Evolutionary conservation across 2,329 filamentous ascomycete species (phyloP).

Genomic region (Zymoseptoria crescenta): DNA sequence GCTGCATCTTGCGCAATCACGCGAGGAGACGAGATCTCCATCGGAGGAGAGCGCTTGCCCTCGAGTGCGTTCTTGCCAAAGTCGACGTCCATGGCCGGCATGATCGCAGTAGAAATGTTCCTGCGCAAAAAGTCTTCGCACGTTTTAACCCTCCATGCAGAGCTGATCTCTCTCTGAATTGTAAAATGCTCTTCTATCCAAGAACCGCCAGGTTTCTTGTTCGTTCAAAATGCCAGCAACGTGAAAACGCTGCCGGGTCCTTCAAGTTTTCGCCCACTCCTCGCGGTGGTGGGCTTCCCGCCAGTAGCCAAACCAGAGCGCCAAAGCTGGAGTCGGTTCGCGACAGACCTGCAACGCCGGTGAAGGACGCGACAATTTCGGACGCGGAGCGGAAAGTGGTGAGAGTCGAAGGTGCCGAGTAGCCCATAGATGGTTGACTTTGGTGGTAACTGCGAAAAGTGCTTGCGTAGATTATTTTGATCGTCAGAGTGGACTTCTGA

Average conservation of each 20-base stretch:
- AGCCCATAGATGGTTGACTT: conserved; percentile 36
- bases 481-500: conserved; percentile 10
- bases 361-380: conserved; percentile 30
- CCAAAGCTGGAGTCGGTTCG: conserved; percentile 41
- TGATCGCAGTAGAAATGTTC: background rate
- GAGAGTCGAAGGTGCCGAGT: conserved; percentile 31
- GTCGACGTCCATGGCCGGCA: conserved; percentile 33
- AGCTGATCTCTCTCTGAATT: background rate
- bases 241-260: background rate
- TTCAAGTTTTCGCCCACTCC: conserved; percentile 40
- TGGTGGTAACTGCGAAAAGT: conserved; percentile 1
- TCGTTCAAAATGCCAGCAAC: background rate
- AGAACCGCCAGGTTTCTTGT: background rate
- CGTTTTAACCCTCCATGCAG: background rate
- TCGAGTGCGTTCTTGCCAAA: conserved; percentile 18
- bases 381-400: conserved; percentile 25
- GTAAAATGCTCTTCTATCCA: background rate
- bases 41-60: conserved; percentile 24
- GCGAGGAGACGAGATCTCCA: conserved; percentile 26
- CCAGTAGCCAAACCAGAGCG: conserved; percentile 40
- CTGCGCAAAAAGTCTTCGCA: background rate
- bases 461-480: background rate
- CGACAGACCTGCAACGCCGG: conserved; percentile 29
- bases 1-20: conserved; percentile 16
- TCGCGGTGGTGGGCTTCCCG: conserved; percentile 37